phyloP scores from a whole-genome alignment of 768 basidiomycete genomes.

The Dentipellis fragilis region DNA sequence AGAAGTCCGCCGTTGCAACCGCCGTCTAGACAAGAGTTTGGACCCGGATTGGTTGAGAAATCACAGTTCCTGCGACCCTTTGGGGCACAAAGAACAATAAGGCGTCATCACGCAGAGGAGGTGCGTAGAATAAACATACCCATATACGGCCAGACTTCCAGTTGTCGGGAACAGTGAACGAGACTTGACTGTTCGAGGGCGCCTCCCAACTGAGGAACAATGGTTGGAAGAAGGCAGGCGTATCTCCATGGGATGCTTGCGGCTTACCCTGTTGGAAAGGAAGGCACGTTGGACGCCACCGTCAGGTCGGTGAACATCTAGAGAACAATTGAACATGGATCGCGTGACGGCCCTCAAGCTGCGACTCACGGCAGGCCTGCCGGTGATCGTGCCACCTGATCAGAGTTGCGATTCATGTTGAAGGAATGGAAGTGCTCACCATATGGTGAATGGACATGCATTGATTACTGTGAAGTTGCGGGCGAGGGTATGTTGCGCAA shows the following conservation, averaged over 20 bases:
- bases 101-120: not conserved
- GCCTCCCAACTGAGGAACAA: slow-evolving; percentile 25
- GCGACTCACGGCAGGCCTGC: not conserved
- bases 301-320: slow-evolving; percentile 54
- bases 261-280: slow-evolving; percentile 33
- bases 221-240: not conserved
- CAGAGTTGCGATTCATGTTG: not conserved
- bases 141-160: slow-evolving; percentile 61
- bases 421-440: slow-evolving; percentile 28
- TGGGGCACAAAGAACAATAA: not conserved
- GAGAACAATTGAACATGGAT: not conserved
- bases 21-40: slow-evolving; percentile 52
- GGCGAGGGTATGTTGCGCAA: slow-evolving; percentile 23
- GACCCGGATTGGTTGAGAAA: slow-evolving; percentile 42
- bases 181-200: slow-evolving; percentile 25
- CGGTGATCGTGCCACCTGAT: not conserved
- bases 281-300: slow-evolving; percentile 36
- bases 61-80: slow-evolving; percentile 34
- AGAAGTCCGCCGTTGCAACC: slow-evolving; percentile 62
- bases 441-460: slow-evolving; percentile 58
- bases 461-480: slow-evolving; percentile 55
- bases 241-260: not conserved
- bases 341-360: not conserved
- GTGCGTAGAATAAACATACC: slow-evolving; percentile 23
- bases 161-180: slow-evolving; percentile 47